Evolutionary conservation across 1,139 yeast genomes (phyloP).

Genomic region (Debaryomycetaceae sp.): DNA sequence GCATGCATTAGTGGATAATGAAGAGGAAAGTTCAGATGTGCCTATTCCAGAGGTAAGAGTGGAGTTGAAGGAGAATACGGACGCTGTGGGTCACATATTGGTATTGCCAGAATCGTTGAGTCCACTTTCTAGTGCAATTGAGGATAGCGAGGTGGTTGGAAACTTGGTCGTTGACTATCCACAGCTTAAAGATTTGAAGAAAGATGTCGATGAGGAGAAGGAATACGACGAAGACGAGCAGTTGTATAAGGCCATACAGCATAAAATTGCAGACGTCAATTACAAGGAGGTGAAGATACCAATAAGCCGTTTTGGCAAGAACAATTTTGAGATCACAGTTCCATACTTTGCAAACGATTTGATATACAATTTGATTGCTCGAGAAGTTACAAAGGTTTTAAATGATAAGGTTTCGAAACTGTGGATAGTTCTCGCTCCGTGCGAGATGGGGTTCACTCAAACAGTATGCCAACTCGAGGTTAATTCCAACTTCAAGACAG

Average conservation of each 20-base stretch:
- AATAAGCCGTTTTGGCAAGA: conserved; percentile 13
- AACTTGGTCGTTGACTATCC: conserved; percentile 21
- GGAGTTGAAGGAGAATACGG: conserved; percentile 4
- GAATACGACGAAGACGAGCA: conserved; percentile 57
- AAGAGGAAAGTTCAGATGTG: conserved; percentile 14
- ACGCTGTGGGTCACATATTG: conserved; percentile 14
- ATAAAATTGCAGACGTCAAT: conserved; percentile 18
- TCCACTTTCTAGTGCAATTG: conserved; percentile 21
- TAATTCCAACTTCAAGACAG: conserved; percentile 15
- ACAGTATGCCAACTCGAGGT: conserved; percentile 25
- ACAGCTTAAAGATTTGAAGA: conserved; percentile 9
- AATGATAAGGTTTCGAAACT: conserved; percentile 8
- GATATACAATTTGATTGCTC: conserved; percentile 29
- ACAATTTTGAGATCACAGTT: conserved; percentile 18
- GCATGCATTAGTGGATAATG: conserved; percentile 50
- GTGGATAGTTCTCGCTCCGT: conserved; percentile 36
- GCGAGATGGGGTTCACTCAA: conserved; percentile 29
- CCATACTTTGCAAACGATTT: conserved; percentile 34
- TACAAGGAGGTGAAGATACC: conserved; percentile 25
- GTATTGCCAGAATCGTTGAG: conserved; percentile 28
- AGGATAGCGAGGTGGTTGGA: conserved; percentile 18
- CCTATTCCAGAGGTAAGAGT: conserved; percentile 17
- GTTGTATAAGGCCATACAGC: conserved; percentile 37
- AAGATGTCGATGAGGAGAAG: conserved; percentile 12
- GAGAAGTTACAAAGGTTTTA: conserved; percentile 14